phyloP scores from a whole-genome alignment of 2,329 filamentous ascomycete species.

The Aspergillus carbonarius region DNA sequence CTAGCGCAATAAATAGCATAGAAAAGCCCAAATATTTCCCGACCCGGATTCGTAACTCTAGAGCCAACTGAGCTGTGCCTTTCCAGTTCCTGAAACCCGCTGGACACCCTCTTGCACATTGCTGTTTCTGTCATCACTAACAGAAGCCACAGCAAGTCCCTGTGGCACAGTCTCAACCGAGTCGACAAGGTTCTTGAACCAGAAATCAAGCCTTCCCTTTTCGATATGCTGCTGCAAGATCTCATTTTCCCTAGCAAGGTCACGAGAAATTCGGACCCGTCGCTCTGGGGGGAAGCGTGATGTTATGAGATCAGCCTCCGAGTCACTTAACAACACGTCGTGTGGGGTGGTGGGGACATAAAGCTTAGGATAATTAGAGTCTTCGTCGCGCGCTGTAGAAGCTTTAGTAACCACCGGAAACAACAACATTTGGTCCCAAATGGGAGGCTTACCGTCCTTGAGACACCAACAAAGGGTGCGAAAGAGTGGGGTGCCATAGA shows the following conservation, averaged over 20 bases:
- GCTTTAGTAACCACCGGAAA: constrained; percentile 8
- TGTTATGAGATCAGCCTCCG: constrained; percentile 51
- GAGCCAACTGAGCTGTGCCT: constrained; percentile 20
- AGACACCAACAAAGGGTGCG: constrained; percentile 65
- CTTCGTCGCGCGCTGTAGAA: constrained; percentile 18
- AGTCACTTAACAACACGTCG: constrained; percentile 29
- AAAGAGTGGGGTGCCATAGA: constrained; percentile 68
- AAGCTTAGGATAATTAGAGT: constrained; percentile 17
- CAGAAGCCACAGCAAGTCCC: neutral
- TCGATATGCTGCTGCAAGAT: constrained; percentile 64
- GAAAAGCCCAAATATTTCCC: neutral
- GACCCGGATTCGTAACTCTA: neutral
- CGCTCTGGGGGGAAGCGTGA: constrained; percentile 61
- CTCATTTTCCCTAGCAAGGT: constrained; percentile 71
- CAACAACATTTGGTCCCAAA: neutral
- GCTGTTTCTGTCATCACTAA: neutral
- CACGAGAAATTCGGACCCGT: constrained; percentile 65
- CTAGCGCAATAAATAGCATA: no score
- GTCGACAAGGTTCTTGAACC: constrained; percentile 51
- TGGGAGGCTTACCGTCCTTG: constrained; percentile 41
- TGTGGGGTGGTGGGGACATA: constrained; percentile 28
- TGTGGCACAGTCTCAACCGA: constrained; percentile 16
- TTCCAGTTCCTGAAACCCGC: neutral
- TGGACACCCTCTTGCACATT: constrained; percentile 1
- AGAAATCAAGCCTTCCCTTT: constrained; percentile 67